These are phyloP conservation scores for Pyricularia sp. DNA, from an alignment of 2,329 filamentous ascomycete species.

Conservation along the genomic window DNA sequence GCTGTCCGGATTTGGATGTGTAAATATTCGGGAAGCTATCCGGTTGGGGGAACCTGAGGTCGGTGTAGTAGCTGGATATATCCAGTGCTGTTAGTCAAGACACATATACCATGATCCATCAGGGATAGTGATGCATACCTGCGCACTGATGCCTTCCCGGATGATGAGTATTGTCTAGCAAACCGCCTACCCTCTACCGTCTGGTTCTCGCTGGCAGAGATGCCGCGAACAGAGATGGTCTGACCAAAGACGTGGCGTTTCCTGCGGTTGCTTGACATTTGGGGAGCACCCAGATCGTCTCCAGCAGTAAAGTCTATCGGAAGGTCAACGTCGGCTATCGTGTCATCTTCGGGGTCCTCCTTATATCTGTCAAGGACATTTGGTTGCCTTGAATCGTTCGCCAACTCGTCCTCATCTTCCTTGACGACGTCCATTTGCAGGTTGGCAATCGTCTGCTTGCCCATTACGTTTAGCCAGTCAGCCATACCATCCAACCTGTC, in stretches of 20 bases:
- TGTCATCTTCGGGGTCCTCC: conserved; percentile 18
- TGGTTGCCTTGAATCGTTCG: conserved; percentile 6
- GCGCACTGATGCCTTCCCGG: conserved; percentile 5
- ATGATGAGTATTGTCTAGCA: conserved; percentile 1
- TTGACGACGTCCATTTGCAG: conserved; percentile 55
- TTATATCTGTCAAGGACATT: conserved; percentile 8
- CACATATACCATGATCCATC: background rate
- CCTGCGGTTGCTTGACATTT: conserved; percentile 5
- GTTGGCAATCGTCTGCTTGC: conserved; percentile 71
- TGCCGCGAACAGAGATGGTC: conserved; percentile 23
- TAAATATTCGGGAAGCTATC: conserved; percentile 81
- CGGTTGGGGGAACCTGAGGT: conserved; percentile 63
- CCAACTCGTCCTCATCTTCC: background rate
- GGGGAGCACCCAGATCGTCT: conserved; percentile 22
- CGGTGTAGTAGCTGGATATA: background rate
- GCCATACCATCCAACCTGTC: conserved; percentile 53
- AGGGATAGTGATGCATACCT: conserved; percentile 6
- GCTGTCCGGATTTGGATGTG: conserved; percentile 25
- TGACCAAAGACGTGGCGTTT: conserved; percentile 33
- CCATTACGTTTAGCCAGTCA: conserved; percentile 60
- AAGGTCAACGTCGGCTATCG: conserved; percentile 20
- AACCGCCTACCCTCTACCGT: conserved; percentile 10
- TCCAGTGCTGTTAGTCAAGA: conserved; percentile 5
- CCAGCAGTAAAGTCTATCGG: conserved; percentile 30
- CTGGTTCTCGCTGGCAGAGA: conserved; percentile 17